phyloP scores from a whole-genome alignment of 768 basidiomycete genomes.

The Termitomyces sp. region DNA sequence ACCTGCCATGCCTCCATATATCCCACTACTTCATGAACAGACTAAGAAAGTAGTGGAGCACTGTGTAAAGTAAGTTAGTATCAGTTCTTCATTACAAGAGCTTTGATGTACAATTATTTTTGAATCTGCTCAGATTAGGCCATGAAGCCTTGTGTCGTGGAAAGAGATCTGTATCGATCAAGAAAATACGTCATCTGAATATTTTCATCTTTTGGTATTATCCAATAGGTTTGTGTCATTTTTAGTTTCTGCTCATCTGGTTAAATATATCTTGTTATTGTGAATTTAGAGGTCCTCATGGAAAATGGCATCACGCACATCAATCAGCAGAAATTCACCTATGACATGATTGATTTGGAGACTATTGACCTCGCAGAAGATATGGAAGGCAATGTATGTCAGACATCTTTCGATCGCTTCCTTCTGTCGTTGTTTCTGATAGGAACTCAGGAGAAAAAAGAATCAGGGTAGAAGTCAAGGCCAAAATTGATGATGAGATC shows the following conservation, averaged over 20 bases:
- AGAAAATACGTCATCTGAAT: slow-evolving; percentile 3
- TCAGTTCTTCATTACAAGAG: background rate
- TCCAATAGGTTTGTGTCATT: slow-evolving; percentile 4
- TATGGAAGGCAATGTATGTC: background rate
- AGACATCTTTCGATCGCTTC: background rate
- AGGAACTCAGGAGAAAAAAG: background rate
- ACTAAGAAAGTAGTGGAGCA: slow-evolving; percentile 9
- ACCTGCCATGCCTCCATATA: slow-evolving; percentile 5
- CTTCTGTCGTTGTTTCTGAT: background rate
- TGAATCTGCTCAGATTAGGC: slow-evolving; percentile 1
- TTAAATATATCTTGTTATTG: background rate
- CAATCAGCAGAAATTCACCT: background rate
- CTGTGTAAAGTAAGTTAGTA: slow-evolving; percentile 4
- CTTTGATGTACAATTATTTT: background rate
- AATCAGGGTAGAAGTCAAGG: background rate
- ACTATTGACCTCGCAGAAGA: slow-evolving; percentile 5
- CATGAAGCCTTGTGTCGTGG: slow-evolving; percentile 4
- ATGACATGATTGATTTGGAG: background rate
- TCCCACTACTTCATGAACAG: slow-evolving; percentile 10
- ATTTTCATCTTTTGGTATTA: slow-evolving; percentile 11
- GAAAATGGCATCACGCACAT: slow-evolving; percentile 4
- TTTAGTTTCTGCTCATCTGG: background rate
- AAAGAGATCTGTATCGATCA: slow-evolving; percentile 6
- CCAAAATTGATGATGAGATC: background rate
- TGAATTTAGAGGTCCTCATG: slow-evolving; percentile 2